Evolutionary conservation across 495 filamentous ascomycete species (phyloP).

Genomic region (Monascus purpureus): DNA sequence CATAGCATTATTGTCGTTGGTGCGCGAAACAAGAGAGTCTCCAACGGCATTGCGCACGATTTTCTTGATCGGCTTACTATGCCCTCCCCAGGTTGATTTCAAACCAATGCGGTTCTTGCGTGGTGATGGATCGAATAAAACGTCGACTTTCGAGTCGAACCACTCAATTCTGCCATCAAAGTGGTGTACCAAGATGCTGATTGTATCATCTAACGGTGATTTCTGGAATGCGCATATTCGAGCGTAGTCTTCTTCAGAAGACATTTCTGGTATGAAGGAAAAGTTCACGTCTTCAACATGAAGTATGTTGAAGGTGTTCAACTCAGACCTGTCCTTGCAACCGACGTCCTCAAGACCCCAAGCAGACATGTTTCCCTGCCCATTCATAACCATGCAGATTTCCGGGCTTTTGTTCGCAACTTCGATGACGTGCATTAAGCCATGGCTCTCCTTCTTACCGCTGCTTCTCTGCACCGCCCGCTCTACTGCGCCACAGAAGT

Average conservation of each 20-base stretch:
- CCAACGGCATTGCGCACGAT: constrained; percentile 74
- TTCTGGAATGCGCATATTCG: constrained; percentile 61
- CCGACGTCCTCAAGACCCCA: constrained; percentile 91
- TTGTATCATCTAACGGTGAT: constrained; percentile 39
- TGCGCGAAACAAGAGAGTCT: constrained; percentile 66
- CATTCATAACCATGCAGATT: constrained; percentile 75
- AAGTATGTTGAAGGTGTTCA: constrained; percentile 76
- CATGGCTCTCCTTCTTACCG: constrained; percentile 48
- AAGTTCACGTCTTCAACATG: constrained; percentile 62
- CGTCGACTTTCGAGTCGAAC: constrained; percentile 64
- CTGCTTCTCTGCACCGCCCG: constrained; percentile 50
- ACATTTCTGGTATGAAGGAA: constrained; percentile 40
- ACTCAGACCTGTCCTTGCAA: constrained; percentile 49
- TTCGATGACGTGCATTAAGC: constrained; percentile 72
- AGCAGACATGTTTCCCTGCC: constrained; percentile 74
- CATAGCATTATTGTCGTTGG: constrained; percentile 62
- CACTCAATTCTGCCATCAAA: constrained; percentile 79
- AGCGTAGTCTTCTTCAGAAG: constrained; percentile 41
- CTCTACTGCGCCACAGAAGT: constrained; percentile 65
- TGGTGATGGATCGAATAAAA: constrained; percentile 66
- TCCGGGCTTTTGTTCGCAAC: constrained; percentile 79
- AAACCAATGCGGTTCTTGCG: constrained; percentile 45
- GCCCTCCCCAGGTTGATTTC: constrained; percentile 65
- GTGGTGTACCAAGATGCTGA: constrained; percentile 70
- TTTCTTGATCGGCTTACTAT: constrained; percentile 67